A percentile compares a stretch with the other conserved stretches of the same genome.
Evolutionary conservation across 331 rosid genomes (phyloP).

Genomic region (Acacia concinna): DNA sequence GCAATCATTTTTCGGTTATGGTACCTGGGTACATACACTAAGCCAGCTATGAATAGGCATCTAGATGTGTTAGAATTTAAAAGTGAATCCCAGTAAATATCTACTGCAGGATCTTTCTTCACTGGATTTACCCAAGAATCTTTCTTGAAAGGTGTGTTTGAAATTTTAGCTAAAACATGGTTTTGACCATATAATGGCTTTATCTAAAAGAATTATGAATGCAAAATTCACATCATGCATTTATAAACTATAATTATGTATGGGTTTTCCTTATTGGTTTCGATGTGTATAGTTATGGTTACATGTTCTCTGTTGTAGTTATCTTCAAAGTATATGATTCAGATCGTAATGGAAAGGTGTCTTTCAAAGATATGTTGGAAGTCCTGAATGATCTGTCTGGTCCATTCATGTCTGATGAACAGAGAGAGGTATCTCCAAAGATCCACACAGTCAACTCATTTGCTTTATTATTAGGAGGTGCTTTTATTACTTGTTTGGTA

Average conservation of each 20-base stretch:
- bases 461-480: constrained; percentile 1
- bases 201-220: not conserved
- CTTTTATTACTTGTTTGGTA: constrained; percentile 16
- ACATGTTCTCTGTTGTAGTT: constrained; percentile 44
- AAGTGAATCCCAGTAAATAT: not conserved
- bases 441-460: constrained; percentile 11
- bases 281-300: not conserved
- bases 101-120: not conserved
- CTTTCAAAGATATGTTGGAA: constrained; percentile 76
- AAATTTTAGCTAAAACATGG: not conserved
- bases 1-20: not conserved
- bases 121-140: not conserved
- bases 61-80: not conserved
- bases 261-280: not conserved
- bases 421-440: constrained; percentile 74
- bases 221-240: not conserved
- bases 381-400: constrained; percentile 90
- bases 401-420: constrained; percentile 77
- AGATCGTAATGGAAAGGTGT: constrained; percentile 81
- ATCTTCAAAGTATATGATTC: constrained; percentile 87
- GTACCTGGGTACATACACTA: not conserved
- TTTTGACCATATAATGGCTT: not conserved
- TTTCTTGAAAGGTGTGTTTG: not conserved
- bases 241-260: not conserved
- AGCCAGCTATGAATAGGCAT: not conserved